These are phyloP conservation scores for Stagonosporopsis cucurbitacearum DNA, from an alignment of 2,329 filamentous ascomycete genomes.

Conservation along the genomic window DNA sequence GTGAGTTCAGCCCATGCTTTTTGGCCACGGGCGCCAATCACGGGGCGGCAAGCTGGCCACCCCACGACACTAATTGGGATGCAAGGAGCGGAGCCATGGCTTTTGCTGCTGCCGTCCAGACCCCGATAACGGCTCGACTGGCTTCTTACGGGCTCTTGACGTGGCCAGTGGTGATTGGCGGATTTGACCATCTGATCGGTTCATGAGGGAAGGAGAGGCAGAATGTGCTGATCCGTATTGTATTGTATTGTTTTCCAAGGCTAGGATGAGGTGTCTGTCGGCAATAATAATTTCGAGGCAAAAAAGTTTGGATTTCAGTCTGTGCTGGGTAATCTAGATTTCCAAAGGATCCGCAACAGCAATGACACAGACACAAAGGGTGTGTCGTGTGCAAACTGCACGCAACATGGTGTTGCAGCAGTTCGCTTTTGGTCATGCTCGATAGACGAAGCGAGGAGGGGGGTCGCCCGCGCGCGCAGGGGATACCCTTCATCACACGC, in stretches of 20 bases:
- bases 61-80: slow-evolving; percentile 39
- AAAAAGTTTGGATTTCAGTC: too few relatives aligned
- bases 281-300: too few relatives aligned
- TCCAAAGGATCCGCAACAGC: neutral
- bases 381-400: slow-evolving; percentile 32
- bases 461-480: slow-evolving; percentile 31
- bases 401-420: slow-evolving; percentile 24
- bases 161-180: slow-evolving; percentile 48
- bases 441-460: slow-evolving; percentile 24
- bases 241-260: too few relatives aligned
- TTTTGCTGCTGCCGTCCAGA: slow-evolving; percentile 38
- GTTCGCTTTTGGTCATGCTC: slow-evolving; percentile 32
- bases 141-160: slow-evolving; percentile 45
- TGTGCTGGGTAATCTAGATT: slow-evolving; percentile 4
- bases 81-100: slow-evolving; percentile 47
- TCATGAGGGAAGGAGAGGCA: slow-evolving; percentile 25
- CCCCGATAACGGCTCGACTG: slow-evolving; percentile 49
- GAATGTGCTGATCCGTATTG: slow-evolving; percentile 22
- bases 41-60: slow-evolving; percentile 10
- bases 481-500: slow-evolving; percentile 46
- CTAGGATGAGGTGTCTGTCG: slow-evolving; percentile 1
- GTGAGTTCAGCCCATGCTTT: slow-evolving; percentile 29
- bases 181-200: slow-evolving; percentile 38
- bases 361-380: slow-evolving; percentile 16
- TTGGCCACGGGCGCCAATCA: slow-evolving; percentile 33